Base-by-base conservation (phyloP, 495 filamentous ascomycete species). In the Trichoderma gamsii region DNA sequence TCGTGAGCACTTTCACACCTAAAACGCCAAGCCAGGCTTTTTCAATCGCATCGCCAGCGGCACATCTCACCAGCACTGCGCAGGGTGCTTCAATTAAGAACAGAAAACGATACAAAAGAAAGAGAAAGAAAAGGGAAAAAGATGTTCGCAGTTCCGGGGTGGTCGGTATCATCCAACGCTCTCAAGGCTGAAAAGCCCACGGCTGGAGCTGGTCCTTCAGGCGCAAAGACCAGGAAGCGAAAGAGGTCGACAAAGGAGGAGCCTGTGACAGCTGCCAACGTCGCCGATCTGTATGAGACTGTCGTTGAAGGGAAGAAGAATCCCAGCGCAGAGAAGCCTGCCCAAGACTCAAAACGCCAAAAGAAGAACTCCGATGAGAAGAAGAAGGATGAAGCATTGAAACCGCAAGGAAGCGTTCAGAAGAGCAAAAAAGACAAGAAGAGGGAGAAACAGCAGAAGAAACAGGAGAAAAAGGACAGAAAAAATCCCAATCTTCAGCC, bases 91-190 rank as follows among this genome's bases (percentile, higher is more conserved):
- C 8, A 21, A 18, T 4, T 9, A 18, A 9, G 18, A 52, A 23
- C n/a, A 23, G 21, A 25, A 18, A 18, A 23, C 2, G 0, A 49
- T 0, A 49, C n/a, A 4, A 21, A 1, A 4, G 0, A 15, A 44
- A 21, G 13, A 38, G n/a, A 64, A 1, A 64, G 21, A 29, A 43
- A 23, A 65, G n/a, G n/a, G n/a, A 1, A 43, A 18, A 51, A 51
- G 59, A 97, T 99, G 95, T 99, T 99, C 76, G 87, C 93, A 5
- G 93, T 97, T 66, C 90, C 90, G 70, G 95, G 94, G 70, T 96
- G 93, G 91, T 89, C 90, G 25, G 81, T 97, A 32, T 84, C 91
- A 69, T 83, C 87, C 66, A 83, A 86, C 71, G 80, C 80, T 63
- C 85, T 93, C 65, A 91, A 90, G 77, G 76, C 85, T 27, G 92